These are phyloP conservation scores for Phascolomyces articulosus DNA, from an alignment of 371 early-diverging fungal species.

Conservation along the genomic window DNA sequence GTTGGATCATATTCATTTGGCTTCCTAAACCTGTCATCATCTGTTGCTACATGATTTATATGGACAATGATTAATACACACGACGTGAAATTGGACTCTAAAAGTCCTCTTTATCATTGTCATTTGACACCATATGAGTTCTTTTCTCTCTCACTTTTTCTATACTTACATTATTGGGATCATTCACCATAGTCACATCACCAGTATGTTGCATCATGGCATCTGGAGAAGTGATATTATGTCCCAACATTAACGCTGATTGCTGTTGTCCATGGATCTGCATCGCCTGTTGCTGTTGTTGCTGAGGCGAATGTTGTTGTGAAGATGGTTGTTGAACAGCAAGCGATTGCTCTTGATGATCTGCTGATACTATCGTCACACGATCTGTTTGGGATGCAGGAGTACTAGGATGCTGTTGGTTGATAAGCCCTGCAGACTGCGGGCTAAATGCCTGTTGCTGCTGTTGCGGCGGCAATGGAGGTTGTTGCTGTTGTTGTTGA, in stretches of 20 bases:
- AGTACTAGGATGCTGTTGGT: background rate
- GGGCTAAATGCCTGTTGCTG: background rate
- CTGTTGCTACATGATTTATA: background rate
- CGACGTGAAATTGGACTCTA: too few species aligned
- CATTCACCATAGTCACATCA: background rate
- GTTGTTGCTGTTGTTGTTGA: slow-evolving; percentile 6
- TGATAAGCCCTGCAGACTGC: slow-evolving; percentile 1
- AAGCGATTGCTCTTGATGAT: slow-evolving; percentile 3
- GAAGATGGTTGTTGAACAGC: background rate
- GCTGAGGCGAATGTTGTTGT: too few species aligned
- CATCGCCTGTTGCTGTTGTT: slow-evolving; percentile 5
- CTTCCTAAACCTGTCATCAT: slow-evolving; percentile 1
- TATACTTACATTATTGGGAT: background rate
- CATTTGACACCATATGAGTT: background rate
- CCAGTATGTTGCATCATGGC: background rate
- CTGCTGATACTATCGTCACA: slow-evolving; percentile 2
- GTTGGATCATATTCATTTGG: slow-evolving; percentile 1
- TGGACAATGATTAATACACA: background rate
- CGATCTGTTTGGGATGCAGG: background rate
- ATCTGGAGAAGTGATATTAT: background rate
- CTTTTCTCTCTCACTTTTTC: too few species aligned
- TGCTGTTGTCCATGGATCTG: slow-evolving; percentile 5
- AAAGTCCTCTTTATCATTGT: background rate
- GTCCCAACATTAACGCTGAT: slow-evolving; percentile 5
- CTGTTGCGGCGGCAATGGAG: background rate